Base-by-base conservation (phyloP, 1,139 yeast genomes). In the Geotrichum carabidarum region DNA sequence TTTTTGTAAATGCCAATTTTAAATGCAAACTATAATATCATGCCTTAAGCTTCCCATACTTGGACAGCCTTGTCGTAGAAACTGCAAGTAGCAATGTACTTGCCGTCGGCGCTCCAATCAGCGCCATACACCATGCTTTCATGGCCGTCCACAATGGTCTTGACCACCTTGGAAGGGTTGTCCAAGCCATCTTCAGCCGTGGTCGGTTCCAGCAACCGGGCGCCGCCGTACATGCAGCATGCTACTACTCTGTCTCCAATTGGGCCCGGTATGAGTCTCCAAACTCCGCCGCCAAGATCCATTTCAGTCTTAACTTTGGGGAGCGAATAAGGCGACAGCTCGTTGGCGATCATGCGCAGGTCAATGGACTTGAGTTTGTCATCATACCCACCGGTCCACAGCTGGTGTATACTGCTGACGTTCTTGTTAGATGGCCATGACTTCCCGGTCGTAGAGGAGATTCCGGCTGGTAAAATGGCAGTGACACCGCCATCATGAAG, bases 171-270 rank as follows among this genome's bases (percentile, higher is more conserved):
- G 9, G 72, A 70, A 11, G 79, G 76, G n/a, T 67, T 65, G 22
- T 70, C 71, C 4, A 65, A 65, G 5, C 56, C 62, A n/a, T 67
- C 69, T 54, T 47, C 45, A 8, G 40, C 69, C 35, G 68, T 67
- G 9, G 58, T 58, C 1, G 74, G 65, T 15, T 63, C 59, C 0
- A 87, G 70, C 1, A 90, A 73, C 55, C 91, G 75, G 0, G 96
- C 96, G 12, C 99, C 99, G 63, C 89, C 93, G 64, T 93, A 91
- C 98, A 93, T 93, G 66, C 97, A 89, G 65, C 98, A 91, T 0
- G 83, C 82, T 53, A 91, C 72, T 0, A 91, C 62, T 4, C 57
- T 58, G 34, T 62, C 57, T 53, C 61, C 60, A 1, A 59, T 55
- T 0, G 85, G 83, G 40, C 79, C 74, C 1, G 96, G 96, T 1